Percentiles rank a stretch among this genome's conserved stretches.
phyloP scores from a whole-genome alignment of 106 monocot species.

The Dioscorea zingiberensis region DNA sequence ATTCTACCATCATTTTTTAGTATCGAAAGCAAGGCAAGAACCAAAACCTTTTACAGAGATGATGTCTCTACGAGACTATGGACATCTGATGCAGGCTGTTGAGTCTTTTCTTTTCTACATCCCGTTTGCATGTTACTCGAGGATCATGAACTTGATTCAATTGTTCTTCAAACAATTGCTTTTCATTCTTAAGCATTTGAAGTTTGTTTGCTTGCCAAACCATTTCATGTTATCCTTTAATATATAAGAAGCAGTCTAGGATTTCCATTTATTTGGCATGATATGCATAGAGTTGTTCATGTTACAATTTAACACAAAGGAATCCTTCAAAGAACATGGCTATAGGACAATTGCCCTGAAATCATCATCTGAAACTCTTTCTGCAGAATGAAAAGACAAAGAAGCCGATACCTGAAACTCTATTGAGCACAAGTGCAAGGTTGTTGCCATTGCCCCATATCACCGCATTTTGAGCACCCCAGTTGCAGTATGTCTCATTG shows the following conservation, averaged over 20 bases:
- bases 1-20: too few species aligned
- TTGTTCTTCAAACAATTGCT: not conserved
- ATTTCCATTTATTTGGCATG: not conserved
- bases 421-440: slow-evolving; percentile 30
- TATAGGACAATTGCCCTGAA: too few species aligned
- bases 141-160: not conserved
- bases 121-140: not conserved
- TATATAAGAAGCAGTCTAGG: too few species aligned
- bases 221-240: too few species aligned
- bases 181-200: too few species aligned
- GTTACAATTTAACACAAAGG: not conserved
- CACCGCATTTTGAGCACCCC: slow-evolving; percentile 35
- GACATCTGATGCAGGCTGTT: too few species aligned
- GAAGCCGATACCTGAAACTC: slow-evolving; percentile 24
- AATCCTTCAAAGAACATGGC: not conserved
- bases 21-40: too few species aligned
- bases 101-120: too few species aligned
- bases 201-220: too few species aligned
- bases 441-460: slow-evolving; percentile 31
- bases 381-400: not conserved
- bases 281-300: not conserved
- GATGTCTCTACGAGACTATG: too few species aligned
- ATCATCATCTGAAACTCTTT: too few species aligned
- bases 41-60: too few species aligned
- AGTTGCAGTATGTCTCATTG: slow-evolving; percentile 22